Conservation (phyloP, 305 asterid species). For the Fraxinus latifolia region DNA sequence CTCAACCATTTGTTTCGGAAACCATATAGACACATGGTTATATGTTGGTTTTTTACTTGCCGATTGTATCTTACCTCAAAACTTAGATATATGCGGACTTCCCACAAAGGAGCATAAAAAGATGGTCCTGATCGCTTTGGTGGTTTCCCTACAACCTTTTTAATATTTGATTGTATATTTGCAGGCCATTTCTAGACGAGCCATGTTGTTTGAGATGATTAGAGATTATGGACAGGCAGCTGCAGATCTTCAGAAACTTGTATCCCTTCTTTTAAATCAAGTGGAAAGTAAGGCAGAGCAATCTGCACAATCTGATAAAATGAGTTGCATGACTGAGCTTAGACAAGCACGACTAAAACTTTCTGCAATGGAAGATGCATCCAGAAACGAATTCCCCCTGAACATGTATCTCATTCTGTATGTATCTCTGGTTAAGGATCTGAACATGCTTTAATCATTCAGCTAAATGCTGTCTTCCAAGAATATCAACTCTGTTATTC, state of each 20-base stretch:
- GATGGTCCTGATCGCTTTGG: background rate
- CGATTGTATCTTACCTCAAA: background rate
- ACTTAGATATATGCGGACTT: background rate
- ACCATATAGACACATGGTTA: background rate
- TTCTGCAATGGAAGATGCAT: slow-evolving; percentile 71
- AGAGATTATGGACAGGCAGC: slow-evolving; percentile 89
- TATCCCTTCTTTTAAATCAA: slow-evolving; percentile 61
- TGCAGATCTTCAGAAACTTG: slow-evolving; percentile 69
- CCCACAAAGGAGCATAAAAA: background rate
- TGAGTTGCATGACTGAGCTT: slow-evolving; percentile 56
- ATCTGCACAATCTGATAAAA: slow-evolving; percentile 53
- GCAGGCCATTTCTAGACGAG: slow-evolving; percentile 93
- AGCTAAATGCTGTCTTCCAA: slow-evolving; percentile 12
- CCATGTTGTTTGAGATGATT: slow-evolving; percentile 75
- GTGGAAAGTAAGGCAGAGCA: slow-evolving; percentile 50
- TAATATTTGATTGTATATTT: slow-evolving; percentile 13
- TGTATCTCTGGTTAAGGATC: slow-evolving; percentile 28
- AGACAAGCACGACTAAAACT: slow-evolving; percentile 66
- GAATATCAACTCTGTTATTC: slow-evolving; percentile 1
- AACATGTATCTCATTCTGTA: slow-evolving; percentile 90
- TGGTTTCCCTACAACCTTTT: background rate
- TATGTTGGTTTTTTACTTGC: background rate
- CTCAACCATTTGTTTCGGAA: background rate
- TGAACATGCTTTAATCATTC: background rate
- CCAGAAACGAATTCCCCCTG: slow-evolving; percentile 70